Conservation (phyloP, 2,329 filamentous ascomycete genomes). For the Cladosporium phlei region DNA sequence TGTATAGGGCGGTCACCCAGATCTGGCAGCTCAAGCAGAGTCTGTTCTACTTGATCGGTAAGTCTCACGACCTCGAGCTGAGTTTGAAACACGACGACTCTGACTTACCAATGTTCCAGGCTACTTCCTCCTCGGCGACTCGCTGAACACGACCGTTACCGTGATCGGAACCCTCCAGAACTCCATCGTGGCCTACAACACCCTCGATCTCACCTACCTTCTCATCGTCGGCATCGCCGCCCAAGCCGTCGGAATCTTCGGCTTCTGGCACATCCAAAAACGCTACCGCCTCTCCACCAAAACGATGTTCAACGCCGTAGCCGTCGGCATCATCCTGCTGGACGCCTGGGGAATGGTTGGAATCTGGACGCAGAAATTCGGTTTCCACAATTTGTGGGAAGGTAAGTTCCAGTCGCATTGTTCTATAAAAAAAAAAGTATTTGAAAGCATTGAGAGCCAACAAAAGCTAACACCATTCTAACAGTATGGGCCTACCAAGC, state of each 20-base stretch:
- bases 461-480: too few species aligned
- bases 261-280: constrained; percentile 56
- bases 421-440: neutral
- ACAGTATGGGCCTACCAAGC: constrained; percentile 34
- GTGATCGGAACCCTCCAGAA: constrained; percentile 64
- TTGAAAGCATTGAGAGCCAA: too few species aligned
- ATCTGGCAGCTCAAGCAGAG: constrained; percentile 64
- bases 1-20: constrained; percentile 53
- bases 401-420: constrained; percentile 22
- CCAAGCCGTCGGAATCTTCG: constrained; percentile 58
- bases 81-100: neutral
- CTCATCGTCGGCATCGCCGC: constrained; percentile 61
- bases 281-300: constrained; percentile 58
- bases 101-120: constrained; percentile 25
- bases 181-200: constrained; percentile 60
- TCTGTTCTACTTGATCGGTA: constrained; percentile 59
- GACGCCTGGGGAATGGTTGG: constrained; percentile 58
- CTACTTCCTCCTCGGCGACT: constrained; percentile 67
- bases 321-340: constrained; percentile 57
- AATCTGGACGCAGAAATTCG: constrained; percentile 50
- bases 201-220: constrained; percentile 60
- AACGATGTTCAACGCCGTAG: constrained; percentile 64
- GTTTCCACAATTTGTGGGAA: constrained; percentile 51
- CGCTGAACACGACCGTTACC: constrained; percentile 65
- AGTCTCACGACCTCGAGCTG: constrained; percentile 12